A percentile compares a stretch with the other conserved stretches of the same genome.
Conservation (phyloP, 2,329 filamentous ascomycete species). For the Ceratocystis harringtonii region DNA sequence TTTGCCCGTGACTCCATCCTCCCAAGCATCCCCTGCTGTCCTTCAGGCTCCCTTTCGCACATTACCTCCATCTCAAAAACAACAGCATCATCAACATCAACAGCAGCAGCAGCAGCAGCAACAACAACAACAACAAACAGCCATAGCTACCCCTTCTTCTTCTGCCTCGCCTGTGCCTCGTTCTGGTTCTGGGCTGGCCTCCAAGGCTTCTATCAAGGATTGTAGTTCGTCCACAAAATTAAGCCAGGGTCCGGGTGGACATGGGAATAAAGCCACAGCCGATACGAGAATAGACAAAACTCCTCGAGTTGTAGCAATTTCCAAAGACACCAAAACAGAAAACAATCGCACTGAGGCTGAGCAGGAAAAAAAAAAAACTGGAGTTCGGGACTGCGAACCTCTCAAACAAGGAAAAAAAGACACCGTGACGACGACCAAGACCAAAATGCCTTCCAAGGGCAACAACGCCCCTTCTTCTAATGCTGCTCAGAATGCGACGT, state of each 20-base stretch:
- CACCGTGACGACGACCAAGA: not conserved
- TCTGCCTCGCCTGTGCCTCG: not conserved
- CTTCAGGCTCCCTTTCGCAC: slow-evolving; percentile 2
- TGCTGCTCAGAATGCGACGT: slow-evolving; percentile 2
- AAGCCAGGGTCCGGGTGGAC: slow-evolving; percentile 9
- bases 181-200: not conserved
- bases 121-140: not conserved
- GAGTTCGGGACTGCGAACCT: not conserved
- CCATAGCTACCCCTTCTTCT: not conserved
- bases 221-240: slow-evolving; percentile 2
- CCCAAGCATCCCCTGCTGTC: slow-evolving; percentile 19
- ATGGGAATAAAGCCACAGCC: slow-evolving; percentile 9
- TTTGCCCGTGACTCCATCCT: slow-evolving; percentile 39
- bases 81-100: not conserved
- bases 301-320: not conserved
- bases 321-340: not conserved
- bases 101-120: not conserved
- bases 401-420: slow-evolving; percentile 3
- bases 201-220: slow-evolving; percentile 5
- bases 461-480: slow-evolving; percentile 9
- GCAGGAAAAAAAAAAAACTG: not conserved
- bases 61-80: not conserved
- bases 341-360: not conserved
- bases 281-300: not conserved
- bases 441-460: slow-evolving; percentile 15